A percentile compares a stretch with the other conserved stretches of the same genome.
Conservation (phyloP, 2,329 filamentous ascomycete genomes). For the Diaporthe australafricana region DNA sequence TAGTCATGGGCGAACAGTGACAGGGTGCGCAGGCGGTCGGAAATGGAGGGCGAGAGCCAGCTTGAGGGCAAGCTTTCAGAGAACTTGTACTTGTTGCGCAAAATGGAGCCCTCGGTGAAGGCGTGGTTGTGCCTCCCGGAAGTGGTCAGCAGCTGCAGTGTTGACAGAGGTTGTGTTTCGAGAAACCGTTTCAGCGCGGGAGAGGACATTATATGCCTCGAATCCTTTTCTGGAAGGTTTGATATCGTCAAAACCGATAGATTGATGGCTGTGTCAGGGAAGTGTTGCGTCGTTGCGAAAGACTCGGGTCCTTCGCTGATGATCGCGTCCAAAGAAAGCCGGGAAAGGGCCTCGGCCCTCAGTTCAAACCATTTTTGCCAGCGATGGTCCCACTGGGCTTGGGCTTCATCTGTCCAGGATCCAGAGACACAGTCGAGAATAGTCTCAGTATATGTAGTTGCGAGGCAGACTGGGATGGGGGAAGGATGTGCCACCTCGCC, state of each 20-base stretch:
- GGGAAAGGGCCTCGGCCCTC: not conserved
- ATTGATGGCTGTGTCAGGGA: not conserved
- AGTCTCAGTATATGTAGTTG: not conserved
- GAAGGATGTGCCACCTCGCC: not conserved
- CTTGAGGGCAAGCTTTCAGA: conserved; percentile 37
- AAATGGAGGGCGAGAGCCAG: conserved; percentile 41
- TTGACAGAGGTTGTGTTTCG: not conserved
- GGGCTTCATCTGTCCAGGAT: not conserved
- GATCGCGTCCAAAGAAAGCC: not conserved
- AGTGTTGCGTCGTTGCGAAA: not conserved
- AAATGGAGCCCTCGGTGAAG: not conserved
- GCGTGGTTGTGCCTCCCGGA: not conserved
- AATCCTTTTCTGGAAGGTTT: conserved; percentile 23
- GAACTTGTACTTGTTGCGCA: conserved; percentile 39
- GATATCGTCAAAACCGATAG: conserved; percentile 25
- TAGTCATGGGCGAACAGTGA: conserved; percentile 51
- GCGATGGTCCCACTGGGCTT: not conserved
- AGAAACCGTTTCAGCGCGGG: not conserved
- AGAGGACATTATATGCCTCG: not conserved
- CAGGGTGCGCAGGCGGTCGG: conserved; percentile 47
- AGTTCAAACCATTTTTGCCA: not conserved
- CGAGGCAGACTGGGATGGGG: no score
- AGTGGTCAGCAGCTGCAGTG: conserved; percentile 15
- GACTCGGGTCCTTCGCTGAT: not conserved
- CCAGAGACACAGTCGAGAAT: not conserved